Base-by-base conservation (phyloP, 2,329 filamentous ascomycete genomes). In the Exophiala oligosperma region DNA sequence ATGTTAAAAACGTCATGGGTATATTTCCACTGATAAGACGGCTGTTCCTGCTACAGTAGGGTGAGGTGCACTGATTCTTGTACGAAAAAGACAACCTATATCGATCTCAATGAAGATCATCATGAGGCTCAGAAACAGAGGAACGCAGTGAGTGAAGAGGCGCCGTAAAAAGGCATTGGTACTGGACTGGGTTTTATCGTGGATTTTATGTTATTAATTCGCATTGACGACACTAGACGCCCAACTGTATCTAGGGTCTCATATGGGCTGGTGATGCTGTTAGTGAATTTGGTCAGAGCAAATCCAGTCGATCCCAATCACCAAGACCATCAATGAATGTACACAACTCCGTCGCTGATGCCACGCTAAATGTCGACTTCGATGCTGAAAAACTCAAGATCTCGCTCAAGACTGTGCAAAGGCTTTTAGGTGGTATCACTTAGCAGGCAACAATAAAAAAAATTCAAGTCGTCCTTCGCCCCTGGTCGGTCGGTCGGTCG, bases 321-420 rank as follows among this genome's bases (percentile, higher is more conserved):
- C 37, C 54, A 35, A 51, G 37, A 37, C 28, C 54, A 24, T 47
- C 24, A 49, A 49, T 53, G 50, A 56, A 50, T 51, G 54, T 56
- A 56, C 54, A 57, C 52, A 62, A 62, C 60, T 59, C 60, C 60
- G n/a, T 56, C 60, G 60, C 60, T 62, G 56, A 62, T 62, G 60
- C 53, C 46, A 53, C 56, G 60, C 60, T 59, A 62, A 58, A 35
- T 48, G 52, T 54, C 57, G 47, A 55, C 43, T 48, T 24, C 52
- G 38, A 52, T 52, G 29, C 52, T 48, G 47, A 46, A 48, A 58
- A 59, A 59, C 49, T 49, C 26, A 56, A 35, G 21, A 52, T 59
- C 47, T 59, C 47, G 52, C 57, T 56, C 52, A 51, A 49, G 23
- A 51, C 38, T 54, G 51, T 54, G 46, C 52, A 51, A 49, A 49